Percentiles rank a stretch among this genome's conserved stretches.
Evolutionary conservation across 2,329 filamentous ascomycete genomes (phyloP).

Genomic region (Diaporthe humulicola): DNA sequence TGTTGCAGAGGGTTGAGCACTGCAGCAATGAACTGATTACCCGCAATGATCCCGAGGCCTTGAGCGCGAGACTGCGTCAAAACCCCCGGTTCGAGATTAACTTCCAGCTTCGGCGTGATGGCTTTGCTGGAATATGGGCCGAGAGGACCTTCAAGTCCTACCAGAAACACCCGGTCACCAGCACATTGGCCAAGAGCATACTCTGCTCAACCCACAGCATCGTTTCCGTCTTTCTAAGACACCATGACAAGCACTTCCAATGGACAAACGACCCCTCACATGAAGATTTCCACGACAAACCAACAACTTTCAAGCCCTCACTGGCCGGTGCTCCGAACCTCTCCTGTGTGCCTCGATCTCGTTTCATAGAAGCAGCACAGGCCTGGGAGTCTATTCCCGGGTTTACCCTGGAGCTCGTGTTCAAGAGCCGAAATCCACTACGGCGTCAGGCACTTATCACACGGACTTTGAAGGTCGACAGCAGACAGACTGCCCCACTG

Average conservation of each 20-base stretch:
- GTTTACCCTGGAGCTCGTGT: slow-evolving; percentile 61
- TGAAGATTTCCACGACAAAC: slow-evolving; percentile 52
- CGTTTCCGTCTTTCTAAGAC: slow-evolving; percentile 63
- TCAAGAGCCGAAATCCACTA: slow-evolving; percentile 57
- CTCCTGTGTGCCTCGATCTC: slow-evolving; percentile 59
- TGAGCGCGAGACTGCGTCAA: slow-evolving; percentile 49
- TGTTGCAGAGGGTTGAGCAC: slow-evolving; percentile 65
- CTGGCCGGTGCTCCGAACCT: slow-evolving; percentile 59
- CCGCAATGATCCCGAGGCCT: slow-evolving; percentile 62
- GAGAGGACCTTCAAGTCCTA: slow-evolving; percentile 63
- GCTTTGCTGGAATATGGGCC: slow-evolving; percentile 53
- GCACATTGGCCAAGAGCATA: slow-evolving; percentile 59
- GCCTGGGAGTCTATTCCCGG: slow-evolving; percentile 62
- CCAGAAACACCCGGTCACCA: slow-evolving; percentile 61
- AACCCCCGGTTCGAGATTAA: slow-evolving; percentile 60
- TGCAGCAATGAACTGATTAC: slow-evolving; percentile 67
- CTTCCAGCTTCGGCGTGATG: slow-evolving; percentile 59
- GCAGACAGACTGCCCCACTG: slow-evolving; percentile 62
- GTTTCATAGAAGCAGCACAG: slow-evolving; percentile 60
- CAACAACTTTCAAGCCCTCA: slow-evolving; percentile 56
- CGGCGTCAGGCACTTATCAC: slow-evolving; percentile 52
- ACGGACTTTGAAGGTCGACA: slow-evolving; percentile 58
- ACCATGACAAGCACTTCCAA: slow-evolving; percentile 63
- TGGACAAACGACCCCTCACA: slow-evolving; percentile 61
- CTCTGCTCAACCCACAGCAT: slow-evolving; percentile 64